Percentiles rank a stretch among this genome's conserved stretches.
These are phyloP conservation scores for Ustulina deusta DNA, from an alignment of 2,329 filamentous ascomycete species.

Conservation along the genomic window DNA sequence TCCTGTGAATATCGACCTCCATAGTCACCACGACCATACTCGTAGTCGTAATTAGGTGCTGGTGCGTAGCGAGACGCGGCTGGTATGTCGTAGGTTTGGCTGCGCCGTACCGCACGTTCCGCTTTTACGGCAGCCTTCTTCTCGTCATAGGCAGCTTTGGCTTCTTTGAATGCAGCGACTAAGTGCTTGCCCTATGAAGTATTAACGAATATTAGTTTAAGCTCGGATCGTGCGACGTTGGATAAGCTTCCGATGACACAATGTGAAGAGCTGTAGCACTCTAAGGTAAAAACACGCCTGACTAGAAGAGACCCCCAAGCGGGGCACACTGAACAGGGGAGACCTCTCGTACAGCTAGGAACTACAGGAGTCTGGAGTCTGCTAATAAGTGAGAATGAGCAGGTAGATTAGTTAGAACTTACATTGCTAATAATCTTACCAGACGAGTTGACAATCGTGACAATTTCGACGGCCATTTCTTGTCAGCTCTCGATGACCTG, in stretches of 20 bases:
- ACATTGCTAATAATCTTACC: slow-evolving; percentile 53
- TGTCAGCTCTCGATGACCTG: slow-evolving; percentile 25
- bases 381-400: slow-evolving; percentile 10
- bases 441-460: slow-evolving; percentile 51
- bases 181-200: slow-evolving; percentile 82
- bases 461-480: slow-evolving; percentile 49
- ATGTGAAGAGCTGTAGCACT: slow-evolving; percentile 17
- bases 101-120: slow-evolving; percentile 69
- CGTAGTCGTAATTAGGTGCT: slow-evolving; percentile 42
- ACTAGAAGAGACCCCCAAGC: slow-evolving; percentile 22
- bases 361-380: slow-evolving; percentile 6
- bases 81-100: slow-evolving; percentile 66
- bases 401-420: slow-evolving; percentile 38
- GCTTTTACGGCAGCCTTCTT: slow-evolving; percentile 85
- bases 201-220: slow-evolving; percentile 21
- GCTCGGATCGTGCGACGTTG: slow-evolving; percentile 24
- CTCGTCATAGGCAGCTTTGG: slow-evolving; percentile 86
- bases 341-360: slow-evolving; percentile 20
- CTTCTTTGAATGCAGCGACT: slow-evolving; percentile 91
- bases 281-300: slow-evolving; percentile 9
- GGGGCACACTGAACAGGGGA: slow-evolving; percentile 32
- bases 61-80: slow-evolving; percentile 49
- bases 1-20: slow-evolving; percentile 48
- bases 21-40: slow-evolving; percentile 45
- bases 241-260: slow-evolving; percentile 21